Conservation (phyloP, 1,284 basidiomycete genomes). For the Thecaphora frezii region DNA sequence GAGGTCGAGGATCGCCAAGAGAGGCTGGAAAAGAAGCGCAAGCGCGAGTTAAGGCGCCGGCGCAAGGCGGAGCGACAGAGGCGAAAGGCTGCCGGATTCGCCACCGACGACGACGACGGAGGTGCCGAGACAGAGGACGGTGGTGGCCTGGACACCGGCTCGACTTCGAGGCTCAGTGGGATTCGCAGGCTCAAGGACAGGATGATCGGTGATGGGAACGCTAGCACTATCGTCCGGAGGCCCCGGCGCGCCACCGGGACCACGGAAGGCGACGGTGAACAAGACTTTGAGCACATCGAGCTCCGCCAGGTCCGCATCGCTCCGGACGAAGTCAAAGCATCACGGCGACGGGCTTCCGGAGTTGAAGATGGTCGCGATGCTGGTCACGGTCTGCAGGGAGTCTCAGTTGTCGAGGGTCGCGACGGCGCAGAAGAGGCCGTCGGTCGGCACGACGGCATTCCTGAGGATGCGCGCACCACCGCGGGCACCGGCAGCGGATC, state of each 20-base stretch:
- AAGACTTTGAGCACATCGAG: conserved; percentile 23
- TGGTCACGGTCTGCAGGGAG: conserved; percentile 10
- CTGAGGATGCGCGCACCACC: conserved; percentile 35
- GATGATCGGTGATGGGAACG: conserved; percentile 21
- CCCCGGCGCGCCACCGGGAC: background rate
- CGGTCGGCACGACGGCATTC: conserved; percentile 7
- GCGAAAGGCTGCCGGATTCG: conserved; percentile 23
- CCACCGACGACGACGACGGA: conserved; percentile 10
- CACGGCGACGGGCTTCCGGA: background rate
- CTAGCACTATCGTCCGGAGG: conserved; percentile 18
- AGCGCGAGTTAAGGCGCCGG: conserved; percentile 36
- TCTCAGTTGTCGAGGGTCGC: conserved; percentile 4
- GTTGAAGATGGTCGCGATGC: conserved; percentile 6
- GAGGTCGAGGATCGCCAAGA: conserved; percentile 57
- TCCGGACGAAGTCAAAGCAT: conserved; percentile 2
- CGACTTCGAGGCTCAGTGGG: conserved; percentile 32
- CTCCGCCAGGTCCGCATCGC: conserved; percentile 25
- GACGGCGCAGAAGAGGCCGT: conserved; percentile 4
- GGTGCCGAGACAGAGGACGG: conserved; percentile 12
- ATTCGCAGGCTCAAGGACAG: conserved; percentile 35
- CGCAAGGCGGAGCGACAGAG: conserved; percentile 37
- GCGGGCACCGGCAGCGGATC: conserved; percentile 34
- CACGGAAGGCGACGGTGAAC: conserved; percentile 4
- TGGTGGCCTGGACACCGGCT: conserved; percentile 2
- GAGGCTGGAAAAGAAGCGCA: conserved; percentile 34